These are phyloP conservation scores for Citrus glauca DNA, from an alignment of 345 rosid species.

Conservation along the genomic window DNA sequence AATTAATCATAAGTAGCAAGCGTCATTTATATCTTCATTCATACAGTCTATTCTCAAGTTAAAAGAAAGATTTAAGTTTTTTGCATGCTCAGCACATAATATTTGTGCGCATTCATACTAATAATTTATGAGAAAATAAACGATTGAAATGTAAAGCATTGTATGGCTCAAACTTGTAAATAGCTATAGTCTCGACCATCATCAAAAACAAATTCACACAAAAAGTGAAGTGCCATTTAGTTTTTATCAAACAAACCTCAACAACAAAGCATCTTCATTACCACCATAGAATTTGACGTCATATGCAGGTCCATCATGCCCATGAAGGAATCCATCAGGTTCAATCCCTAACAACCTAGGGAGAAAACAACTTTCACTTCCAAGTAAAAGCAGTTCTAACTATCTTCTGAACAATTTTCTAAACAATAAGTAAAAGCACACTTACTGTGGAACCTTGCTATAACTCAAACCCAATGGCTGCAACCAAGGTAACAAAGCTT, in stretches of 20 bases:
- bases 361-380: neutral
- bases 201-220: neutral
- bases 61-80: neutral
- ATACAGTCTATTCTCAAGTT: neutral
- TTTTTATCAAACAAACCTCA: constrained; percentile 48
- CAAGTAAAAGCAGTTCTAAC: neutral
- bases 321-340: constrained; percentile 59
- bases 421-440: neutral
- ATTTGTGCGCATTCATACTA: neutral
- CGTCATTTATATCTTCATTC: neutral
- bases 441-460: constrained; percentile 42
- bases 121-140: neutral
- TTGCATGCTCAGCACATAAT: neutral
- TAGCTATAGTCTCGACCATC: neutral
- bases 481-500: neutral
- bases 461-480: constrained; percentile 41
- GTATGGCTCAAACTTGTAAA: neutral
- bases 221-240: neutral
- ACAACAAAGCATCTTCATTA: constrained; percentile 58
- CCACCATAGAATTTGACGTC: constrained; percentile 86
- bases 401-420: neutral
- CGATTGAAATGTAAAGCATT: neutral
- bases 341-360: constrained; percentile 44
- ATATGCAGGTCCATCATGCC: constrained; percentile 88
- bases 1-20: neutral